Base-by-base conservation (phyloP, 1,284 basidiomycete species). In the Sphaerobolus stellatus region DNA sequence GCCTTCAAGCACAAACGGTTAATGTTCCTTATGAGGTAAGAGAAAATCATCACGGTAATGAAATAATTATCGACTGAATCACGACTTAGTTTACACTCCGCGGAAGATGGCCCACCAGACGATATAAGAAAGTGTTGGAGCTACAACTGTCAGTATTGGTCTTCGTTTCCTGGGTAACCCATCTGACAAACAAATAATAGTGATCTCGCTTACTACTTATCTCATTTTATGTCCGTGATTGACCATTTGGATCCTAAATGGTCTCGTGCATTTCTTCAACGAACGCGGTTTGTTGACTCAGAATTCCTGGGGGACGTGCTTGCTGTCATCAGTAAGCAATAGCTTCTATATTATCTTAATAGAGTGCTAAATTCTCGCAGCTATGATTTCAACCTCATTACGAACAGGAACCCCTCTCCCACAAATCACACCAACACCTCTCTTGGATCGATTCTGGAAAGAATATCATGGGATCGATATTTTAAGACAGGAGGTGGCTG, bases 221-320 rank as follows among this genome's bases (percentile, higher is more conserved):
- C 83, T 1, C 81, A 88, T 62, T 67, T 90, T 14, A 75, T 83
- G 69, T 85, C 84, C 1, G 76, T 84, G 5, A 71, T 86, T 5
- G 80, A 83, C 56, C 78, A 83, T 56, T 72, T 90, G 48, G 85
- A 90, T 50, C 81, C 83, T 0, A 73, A 79, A 14, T 94, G 88
- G 91, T 80, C 82, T 18, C 80, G 79, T 27, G 92, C 91, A 0
- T 83, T 94, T 58, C 75, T 94, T 16, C 79, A 80, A 18, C 74
- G 91, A 20, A 91, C 90, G 0, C 77, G 90, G 1, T 81, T 94
- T 58, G 71, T 86, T 13, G 90, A 94, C 66, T 80, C 88, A 0
- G 81, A 86, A 58, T 94, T 94, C 62, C 83, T 94, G 56, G 92
- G 91, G 2, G 92, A 94, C 58, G 78, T 91, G 8, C 73, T 93